Conservation (phyloP, 345 rosid species). For the Populus ilicifolia region DNA sequence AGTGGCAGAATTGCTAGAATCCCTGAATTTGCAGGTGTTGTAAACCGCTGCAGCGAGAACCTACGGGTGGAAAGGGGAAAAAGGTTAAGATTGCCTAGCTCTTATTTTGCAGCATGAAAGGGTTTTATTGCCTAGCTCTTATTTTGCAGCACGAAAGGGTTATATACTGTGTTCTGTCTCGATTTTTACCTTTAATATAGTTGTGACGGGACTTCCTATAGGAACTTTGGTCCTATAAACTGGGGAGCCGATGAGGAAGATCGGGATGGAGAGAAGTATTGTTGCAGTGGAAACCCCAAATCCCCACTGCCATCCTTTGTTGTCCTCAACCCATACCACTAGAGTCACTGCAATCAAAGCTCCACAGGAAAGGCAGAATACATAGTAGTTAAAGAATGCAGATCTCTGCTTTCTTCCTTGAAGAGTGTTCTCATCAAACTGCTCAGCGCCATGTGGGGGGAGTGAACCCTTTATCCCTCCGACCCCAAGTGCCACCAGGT, state of each 20-base stretch:
- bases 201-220: slow-evolving; percentile 72
- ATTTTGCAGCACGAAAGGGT: slow-evolving; percentile 1
- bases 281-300: slow-evolving; percentile 69
- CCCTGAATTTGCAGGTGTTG: slow-evolving; percentile 30
- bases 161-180: not conserved
- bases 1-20: slow-evolving; percentile 34
- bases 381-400: slow-evolving; percentile 75
- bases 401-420: slow-evolving; percentile 81
- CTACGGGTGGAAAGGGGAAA: slow-evolving; percentile 22
- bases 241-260: slow-evolving; percentile 70
- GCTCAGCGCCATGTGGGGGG: slow-evolving; percentile 92
- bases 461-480: slow-evolving; percentile 96
- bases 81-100: too few relatives aligned
- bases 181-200: slow-evolving; percentile 58
- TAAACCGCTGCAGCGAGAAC: slow-evolving; percentile 51
- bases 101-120: slow-evolving; percentile 1
- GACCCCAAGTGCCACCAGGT: slow-evolving; percentile 80
- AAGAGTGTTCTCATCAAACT: slow-evolving; percentile 66
- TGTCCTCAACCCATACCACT: slow-evolving; percentile 93
- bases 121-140: too few relatives aligned
- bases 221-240: slow-evolving; percentile 66
- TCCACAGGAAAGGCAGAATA: slow-evolving; percentile 77
- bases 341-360: slow-evolving; percentile 85
- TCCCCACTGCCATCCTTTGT: slow-evolving; percentile 92
- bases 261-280: slow-evolving; percentile 61